phyloP scores from a whole-genome alignment of 1,284 basidiomycete genomes.

The Cutaneotrichosporon cyanovorans region DNA sequence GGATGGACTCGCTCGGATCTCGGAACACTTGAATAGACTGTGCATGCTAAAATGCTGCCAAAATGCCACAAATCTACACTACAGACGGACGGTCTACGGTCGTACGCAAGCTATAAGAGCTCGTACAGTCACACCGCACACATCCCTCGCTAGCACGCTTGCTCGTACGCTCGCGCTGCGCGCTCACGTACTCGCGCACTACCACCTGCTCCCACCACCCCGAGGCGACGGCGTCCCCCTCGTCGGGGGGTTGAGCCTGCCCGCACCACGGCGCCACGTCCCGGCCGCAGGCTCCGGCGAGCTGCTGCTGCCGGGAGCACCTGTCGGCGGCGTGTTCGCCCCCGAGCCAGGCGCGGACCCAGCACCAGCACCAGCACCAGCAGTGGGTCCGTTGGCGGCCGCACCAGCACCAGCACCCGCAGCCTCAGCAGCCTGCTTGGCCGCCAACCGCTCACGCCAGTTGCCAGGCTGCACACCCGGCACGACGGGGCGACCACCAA shows the following conservation, averaged over 20 bases:
- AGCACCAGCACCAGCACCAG: slow-evolving; percentile 18
- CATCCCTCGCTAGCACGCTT: too few relatives aligned
- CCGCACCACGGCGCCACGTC: not conserved
- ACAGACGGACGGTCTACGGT: too few relatives aligned
- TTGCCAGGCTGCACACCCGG: slow-evolving; percentile 26
- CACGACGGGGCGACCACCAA: slow-evolving; percentile 30
- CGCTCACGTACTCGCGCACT: not conserved
- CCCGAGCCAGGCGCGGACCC: slow-evolving; percentile 10
- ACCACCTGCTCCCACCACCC: not conserved
- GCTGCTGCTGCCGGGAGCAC: too few relatives aligned
- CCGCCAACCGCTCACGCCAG: slow-evolving; percentile 33
- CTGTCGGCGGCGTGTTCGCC: not conserved
- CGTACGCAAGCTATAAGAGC: too few relatives aligned
- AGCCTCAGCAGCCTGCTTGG: slow-evolving; percentile 16
- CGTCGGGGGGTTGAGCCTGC: not conserved
- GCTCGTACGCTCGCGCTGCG: too few relatives aligned
- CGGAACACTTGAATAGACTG: too few relatives aligned
- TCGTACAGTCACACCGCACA: too few relatives aligned
- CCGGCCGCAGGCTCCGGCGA: too few relatives aligned
- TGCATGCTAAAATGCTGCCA: too few relatives aligned
- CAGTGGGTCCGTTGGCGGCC: slow-evolving; percentile 31
- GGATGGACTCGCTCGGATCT: too few relatives aligned
- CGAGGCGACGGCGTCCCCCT: not conserved
- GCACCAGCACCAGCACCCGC: slow-evolving; percentile 20
- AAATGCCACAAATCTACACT: too few relatives aligned